A percentile compares a stretch with the other conserved stretches of the same genome.
Evolutionary conservation across 331 rosid species (phyloP).

Genomic region (Malus hybrid): DNA sequence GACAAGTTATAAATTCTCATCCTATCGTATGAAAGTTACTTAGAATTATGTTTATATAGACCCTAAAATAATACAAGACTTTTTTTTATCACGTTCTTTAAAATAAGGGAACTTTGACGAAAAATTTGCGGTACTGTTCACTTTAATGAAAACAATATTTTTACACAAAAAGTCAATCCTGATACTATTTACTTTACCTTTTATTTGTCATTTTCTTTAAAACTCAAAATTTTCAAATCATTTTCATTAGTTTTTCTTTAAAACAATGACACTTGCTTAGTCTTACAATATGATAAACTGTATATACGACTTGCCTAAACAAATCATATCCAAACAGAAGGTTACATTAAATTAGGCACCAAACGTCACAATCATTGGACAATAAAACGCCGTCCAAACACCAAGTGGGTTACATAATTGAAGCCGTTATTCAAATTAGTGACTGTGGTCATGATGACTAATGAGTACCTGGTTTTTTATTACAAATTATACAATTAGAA

Average conservation of each 20-base stretch:
- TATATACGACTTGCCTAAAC: not conserved
- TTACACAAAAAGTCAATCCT: accelerated
- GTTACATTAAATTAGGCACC: too few relatives aligned
- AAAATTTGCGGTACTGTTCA: accelerated
- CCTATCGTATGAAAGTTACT: too few relatives aligned
- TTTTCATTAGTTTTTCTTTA: not conserved
- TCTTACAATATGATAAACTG: not conserved
- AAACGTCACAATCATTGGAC: too few relatives aligned
- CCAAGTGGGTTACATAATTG: not conserved
- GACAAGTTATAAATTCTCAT: not conserved
- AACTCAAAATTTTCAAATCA: accelerated
- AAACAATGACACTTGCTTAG: not conserved
- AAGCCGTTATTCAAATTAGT: not conserved
- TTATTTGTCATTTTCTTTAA: too few relatives aligned
- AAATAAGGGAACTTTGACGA: too few relatives aligned
- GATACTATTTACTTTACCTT: too few relatives aligned
- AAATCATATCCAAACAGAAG: too few relatives aligned
- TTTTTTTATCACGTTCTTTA: too few relatives aligned
- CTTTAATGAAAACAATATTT: too few relatives aligned
- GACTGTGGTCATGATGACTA: not conserved
- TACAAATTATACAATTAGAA: not conserved
- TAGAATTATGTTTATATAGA: too few relatives aligned
- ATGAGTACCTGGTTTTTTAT: not conserved
- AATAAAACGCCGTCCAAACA: too few relatives aligned
- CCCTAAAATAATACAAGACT: not conserved